Evolutionary conservation across 805 yeast genomes (phyloP).

Genomic region (Metschnikowia cerradonensis): DNA sequence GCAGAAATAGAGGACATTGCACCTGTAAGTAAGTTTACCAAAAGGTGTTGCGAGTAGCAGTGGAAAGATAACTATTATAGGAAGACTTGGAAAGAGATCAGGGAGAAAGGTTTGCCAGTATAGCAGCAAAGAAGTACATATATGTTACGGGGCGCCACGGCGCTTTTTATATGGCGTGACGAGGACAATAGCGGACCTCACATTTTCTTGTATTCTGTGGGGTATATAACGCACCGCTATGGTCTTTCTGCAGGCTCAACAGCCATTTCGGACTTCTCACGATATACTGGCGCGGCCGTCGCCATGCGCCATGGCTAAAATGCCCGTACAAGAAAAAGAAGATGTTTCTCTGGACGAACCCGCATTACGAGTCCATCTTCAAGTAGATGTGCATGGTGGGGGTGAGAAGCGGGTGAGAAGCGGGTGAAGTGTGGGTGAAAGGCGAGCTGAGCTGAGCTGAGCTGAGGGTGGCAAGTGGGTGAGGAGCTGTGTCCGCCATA

Average conservation of each 20-base stretch:
- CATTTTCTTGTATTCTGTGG: conserved; percentile 3
- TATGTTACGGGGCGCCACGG: not conserved
- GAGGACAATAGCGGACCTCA: not conserved
- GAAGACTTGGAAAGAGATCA: not conserved
- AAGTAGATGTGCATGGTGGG: not conserved
- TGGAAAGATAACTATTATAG: not conserved
- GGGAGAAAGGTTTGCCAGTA: not conserved
- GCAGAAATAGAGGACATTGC: conserved; percentile 14
- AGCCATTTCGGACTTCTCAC: not conserved
- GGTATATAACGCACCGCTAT: not conserved
- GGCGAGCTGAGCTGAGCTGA: not conserved
- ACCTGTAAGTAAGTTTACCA: not conserved
- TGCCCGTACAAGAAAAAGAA: not conserved
- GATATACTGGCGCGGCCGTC: not conserved
- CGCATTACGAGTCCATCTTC: not conserved
- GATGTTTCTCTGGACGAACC: not conserved
- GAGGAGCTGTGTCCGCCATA: no score
- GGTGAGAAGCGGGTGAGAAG: not conserved
- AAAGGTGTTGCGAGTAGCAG: not conserved
- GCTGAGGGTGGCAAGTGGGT: no score
- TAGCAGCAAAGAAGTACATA: not conserved
- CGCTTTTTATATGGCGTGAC: not conserved
- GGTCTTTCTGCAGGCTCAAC: not conserved
- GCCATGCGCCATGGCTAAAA: not conserved
- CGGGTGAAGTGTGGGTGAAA: not conserved